Evolutionary conservation across 2,329 filamentous ascomycete genomes (phyloP).

Genomic region (Pseudogymnoascus sp.): DNA sequence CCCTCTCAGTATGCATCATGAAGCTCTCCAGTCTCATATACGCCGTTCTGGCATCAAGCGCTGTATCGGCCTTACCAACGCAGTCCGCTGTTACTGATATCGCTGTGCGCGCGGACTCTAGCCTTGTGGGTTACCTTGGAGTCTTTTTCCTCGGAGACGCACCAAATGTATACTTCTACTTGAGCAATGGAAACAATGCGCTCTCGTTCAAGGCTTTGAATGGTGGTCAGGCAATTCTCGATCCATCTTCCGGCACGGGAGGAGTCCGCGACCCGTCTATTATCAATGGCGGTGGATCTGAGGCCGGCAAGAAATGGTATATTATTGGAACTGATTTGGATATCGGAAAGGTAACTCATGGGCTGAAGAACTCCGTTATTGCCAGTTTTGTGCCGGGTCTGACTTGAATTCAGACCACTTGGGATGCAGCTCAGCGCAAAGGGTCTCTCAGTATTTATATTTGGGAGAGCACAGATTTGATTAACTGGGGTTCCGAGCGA

Average conservation of each 20-base stretch:
- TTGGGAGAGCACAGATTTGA: slow-evolving; percentile 45
- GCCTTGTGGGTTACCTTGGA: slow-evolving; percentile 42
- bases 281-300: slow-evolving; percentile 37
- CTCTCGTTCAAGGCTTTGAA: slow-evolving; percentile 42
- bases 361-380: neutral
- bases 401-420: slow-evolving; percentile 34
- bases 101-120: slow-evolving; percentile 24
- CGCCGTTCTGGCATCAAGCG: neutral
- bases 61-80: neutral
- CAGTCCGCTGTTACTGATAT: slow-evolving; percentile 2
- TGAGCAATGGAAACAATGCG: slow-evolving; percentile 44
- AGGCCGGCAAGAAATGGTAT: slow-evolving; percentile 45
- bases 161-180: slow-evolving; percentile 45
- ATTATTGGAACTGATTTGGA: slow-evolving; percentile 47
- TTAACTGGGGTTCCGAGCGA: slow-evolving; percentile 41
- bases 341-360: slow-evolving; percentile 34
- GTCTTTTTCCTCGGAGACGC: slow-evolving; percentile 47
- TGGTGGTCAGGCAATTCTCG: slow-evolving; percentile 38
- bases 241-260: slow-evolving; percentile 41
- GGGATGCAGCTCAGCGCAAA: slow-evolving; percentile 43
- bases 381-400: neutral
- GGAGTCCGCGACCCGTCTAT: slow-evolving; percentile 46
- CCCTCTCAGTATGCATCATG: neutral
- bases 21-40: neutral
- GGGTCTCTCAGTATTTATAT: slow-evolving; percentile 45